Base-by-base conservation (phyloP, 805 yeast species). In the Naumovozyma dairenensis region DNA sequence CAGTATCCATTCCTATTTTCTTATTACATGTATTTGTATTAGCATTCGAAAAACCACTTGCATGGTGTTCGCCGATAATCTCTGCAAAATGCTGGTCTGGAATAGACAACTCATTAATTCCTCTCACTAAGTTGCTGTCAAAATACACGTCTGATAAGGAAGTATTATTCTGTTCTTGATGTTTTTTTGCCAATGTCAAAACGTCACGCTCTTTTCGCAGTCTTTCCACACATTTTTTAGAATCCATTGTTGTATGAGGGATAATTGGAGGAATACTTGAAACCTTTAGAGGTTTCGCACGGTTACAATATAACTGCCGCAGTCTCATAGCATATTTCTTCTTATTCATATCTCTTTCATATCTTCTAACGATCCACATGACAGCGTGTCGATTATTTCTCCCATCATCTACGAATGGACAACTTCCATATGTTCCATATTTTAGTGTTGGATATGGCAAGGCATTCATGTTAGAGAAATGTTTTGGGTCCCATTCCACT, bases 321-420 rank as follows among this genome's bases (percentile, higher is more conserved):
- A 54, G 28, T 30, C 43, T 45, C 29, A 49, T 32, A 6, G 55
- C 57, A 36, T 45, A 49, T 13, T 42, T 38, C 35, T 49, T 43
- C 36, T 46, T 50, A 13, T 36, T 19, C 15, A 35, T 33, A 35
- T 53, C 53, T 25, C 49, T 44, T 29, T 35, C 44, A 22, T 38
- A 50, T 20, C 57, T 42, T 32, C 52, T 49, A 15, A 45, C 35
- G 3, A 52, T 44, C 42, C 39, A 15, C 44, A 37, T 7, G 45
- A 37, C 7, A 34, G 28, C 27, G 48, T 51, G 25, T 45, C 50
- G 16, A 38, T 36, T 4, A 39, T 34, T 5, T 43, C n/a, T n/a
- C n/a, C n/a, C 46, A 29, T 80, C 86, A 32, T 67, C 67, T 12
- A 78, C 66, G 60, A 87, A 89, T 3, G 94, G 83, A 40, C 94